Conservation (phyloP, 2,329 filamentous ascomycete genomes). For the Emericellopsis atlantica region DNA sequence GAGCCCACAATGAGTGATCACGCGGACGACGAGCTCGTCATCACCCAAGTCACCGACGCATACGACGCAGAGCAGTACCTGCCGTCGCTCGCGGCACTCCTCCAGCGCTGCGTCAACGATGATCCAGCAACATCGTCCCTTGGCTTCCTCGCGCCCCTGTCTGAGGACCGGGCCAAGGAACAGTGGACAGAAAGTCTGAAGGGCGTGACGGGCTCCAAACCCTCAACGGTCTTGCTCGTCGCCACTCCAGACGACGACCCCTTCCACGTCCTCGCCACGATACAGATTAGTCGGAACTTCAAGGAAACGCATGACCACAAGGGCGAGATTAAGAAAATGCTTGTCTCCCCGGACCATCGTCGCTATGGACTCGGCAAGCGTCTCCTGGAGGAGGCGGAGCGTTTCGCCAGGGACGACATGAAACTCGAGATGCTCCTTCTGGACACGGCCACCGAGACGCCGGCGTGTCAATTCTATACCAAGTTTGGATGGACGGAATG, state of each 20-base stretch:
- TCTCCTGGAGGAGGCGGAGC: slow-evolving; percentile 12
- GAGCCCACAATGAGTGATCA: neutral
- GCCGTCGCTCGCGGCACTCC: slow-evolving; percentile 2
- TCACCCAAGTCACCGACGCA: neutral
- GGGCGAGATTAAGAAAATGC: slow-evolving; percentile 14
- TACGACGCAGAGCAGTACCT: neutral
- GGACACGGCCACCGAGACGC: slow-evolving; percentile 11
- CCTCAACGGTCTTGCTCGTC: slow-evolving; percentile 7
- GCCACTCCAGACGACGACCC: neutral
- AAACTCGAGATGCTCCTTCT: slow-evolving; percentile 10
- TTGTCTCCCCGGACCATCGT: slow-evolving; percentile 10
- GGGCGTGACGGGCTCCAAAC: neutral
- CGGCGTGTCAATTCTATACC: slow-evolving; percentile 12
- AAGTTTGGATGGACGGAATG: slow-evolving; percentile 12
- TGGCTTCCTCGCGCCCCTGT: slow-evolving; percentile 13
- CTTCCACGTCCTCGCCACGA: slow-evolving; percentile 9
- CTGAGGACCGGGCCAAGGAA: slow-evolving; percentile 7
- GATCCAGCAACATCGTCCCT: slow-evolving; percentile 13
- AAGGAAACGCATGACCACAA: slow-evolving; percentile 13
- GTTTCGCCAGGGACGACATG: slow-evolving; percentile 6
- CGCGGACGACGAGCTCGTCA: neutral
- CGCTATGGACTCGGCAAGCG: slow-evolving; percentile 8
- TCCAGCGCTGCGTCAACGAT: slow-evolving; percentile 13
- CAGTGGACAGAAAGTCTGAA: slow-evolving; percentile 10
- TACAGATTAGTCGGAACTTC: slow-evolving; percentile 7